Evolutionary conservation across 2,329 filamentous ascomycete genomes (phyloP).

Genomic region (Diaporthe helianthi): DNA sequence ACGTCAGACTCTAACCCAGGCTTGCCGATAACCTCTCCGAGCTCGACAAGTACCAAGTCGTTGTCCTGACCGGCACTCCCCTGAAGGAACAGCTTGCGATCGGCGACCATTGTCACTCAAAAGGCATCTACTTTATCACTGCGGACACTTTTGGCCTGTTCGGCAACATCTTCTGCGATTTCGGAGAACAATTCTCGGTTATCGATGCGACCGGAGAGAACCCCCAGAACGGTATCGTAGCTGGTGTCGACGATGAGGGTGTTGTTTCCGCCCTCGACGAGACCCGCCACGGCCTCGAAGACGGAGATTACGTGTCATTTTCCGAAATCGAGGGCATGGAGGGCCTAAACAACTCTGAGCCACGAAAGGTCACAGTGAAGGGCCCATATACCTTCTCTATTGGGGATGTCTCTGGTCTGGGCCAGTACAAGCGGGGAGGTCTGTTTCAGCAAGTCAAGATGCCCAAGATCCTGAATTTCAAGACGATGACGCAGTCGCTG

Average conservation of each 20-base stretch:
- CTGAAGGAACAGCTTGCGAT: constrained; percentile 83
- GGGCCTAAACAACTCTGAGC: constrained; percentile 79
- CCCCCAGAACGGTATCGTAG: constrained; percentile 85
- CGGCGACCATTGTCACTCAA: constrained; percentile 91
- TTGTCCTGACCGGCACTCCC: constrained; percentile 87
- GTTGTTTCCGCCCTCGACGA: constrained; percentile 93
- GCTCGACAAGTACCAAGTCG: constrained; percentile 89
- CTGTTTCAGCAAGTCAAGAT: constrained; percentile 98
- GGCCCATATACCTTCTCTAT: constrained; percentile 98
- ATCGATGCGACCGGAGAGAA: constrained; percentile 92
- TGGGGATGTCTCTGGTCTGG: constrained; percentile 86
- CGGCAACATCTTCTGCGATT: constrained; percentile 95
- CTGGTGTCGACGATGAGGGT: constrained; percentile 87
- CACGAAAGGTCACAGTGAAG: constrained; percentile 91
- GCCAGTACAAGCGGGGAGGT: constrained; percentile 86
- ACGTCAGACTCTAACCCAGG: constrained; percentile 50
- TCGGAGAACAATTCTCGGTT: constrained; percentile 91
- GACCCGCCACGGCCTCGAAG: constrained; percentile 91
- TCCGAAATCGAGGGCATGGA: constrained; percentile 94
- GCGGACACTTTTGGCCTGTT: constrained; percentile 94
- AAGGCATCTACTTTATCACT: constrained; percentile 88
- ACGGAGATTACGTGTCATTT: constrained; percentile 96
- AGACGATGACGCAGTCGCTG: constrained; percentile 77
- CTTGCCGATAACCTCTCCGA: constrained; percentile 79
- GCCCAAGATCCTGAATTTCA: constrained; percentile 92